phyloP scores from a whole-genome alignment of 73 alveolate genomes.

The Paramecium caudatum region DNA sequence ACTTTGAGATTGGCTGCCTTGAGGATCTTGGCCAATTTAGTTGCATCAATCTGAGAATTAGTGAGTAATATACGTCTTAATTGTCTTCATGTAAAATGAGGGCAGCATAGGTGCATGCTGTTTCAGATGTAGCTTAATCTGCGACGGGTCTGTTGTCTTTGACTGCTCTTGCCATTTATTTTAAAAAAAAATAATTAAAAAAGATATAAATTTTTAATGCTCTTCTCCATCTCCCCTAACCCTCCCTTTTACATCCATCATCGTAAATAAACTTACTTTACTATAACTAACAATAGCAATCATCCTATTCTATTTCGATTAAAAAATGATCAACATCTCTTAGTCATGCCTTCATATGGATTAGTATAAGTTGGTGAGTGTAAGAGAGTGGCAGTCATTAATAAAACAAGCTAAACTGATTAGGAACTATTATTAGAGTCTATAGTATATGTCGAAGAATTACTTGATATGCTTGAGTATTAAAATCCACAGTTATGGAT shows the following conservation, averaged over 20 bases:
- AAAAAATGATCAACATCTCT: background rate
- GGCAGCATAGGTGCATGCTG: slow-evolving; percentile 66
- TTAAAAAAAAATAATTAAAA: slow-evolving; percentile 48
- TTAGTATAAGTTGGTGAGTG: background rate
- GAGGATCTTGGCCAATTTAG: slow-evolving; percentile 85
- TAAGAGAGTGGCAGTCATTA: background rate
- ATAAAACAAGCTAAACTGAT: slow-evolving; percentile 14
- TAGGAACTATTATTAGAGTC: background rate
- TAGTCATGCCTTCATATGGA: slow-evolving; percentile 39
- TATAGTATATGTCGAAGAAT: background rate
- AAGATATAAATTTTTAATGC: slow-evolving; percentile 55
- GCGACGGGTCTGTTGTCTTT: slow-evolving; percentile 65
- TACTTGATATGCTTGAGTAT: slow-evolving; percentile 27
- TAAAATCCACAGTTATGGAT: slow-evolving; percentile 30
- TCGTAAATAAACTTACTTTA: slow-evolving; percentile 25
- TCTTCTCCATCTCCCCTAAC: slow-evolving; percentile 54
- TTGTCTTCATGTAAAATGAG: slow-evolving; percentile 51
- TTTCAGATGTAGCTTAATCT: slow-evolving; percentile 48
- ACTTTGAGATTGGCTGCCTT: slow-evolving; percentile 91
- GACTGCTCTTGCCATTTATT: slow-evolving; percentile 63
- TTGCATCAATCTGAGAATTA: slow-evolving; percentile 76
- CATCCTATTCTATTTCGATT: slow-evolving; percentile 38
- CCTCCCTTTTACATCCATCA: slow-evolving; percentile 56
- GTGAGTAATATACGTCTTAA: slow-evolving; percentile 14
- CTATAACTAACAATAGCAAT: background rate